Evolutionary conservation across 371 early-diverging fungal genomes (phyloP).

Genomic region (Conidiobolus incongruus): DNA sequence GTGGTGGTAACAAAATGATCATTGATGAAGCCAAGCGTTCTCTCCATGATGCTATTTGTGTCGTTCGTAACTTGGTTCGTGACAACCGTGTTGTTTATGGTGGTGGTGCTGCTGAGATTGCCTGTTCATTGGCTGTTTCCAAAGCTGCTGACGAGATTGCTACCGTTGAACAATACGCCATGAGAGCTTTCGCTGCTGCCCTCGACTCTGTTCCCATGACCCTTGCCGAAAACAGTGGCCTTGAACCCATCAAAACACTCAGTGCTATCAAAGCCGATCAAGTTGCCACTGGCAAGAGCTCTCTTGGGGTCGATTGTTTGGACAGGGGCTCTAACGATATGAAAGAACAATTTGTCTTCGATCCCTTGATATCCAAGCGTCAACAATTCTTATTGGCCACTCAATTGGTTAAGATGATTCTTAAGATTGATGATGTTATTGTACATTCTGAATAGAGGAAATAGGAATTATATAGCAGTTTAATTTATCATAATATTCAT

Average conservation of each 20-base stretch:
- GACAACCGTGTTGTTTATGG: slow-evolving; percentile 98
- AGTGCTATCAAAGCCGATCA: slow-evolving; percentile 88
- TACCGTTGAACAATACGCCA: slow-evolving; percentile 92
- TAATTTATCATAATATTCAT: too few relatives aligned
- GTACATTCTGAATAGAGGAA: too few relatives aligned
- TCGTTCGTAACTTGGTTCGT: slow-evolving; percentile 92
- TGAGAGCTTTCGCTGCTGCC: slow-evolving; percentile 93
- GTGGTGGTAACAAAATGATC: slow-evolving; percentile 99
- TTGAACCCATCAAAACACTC: slow-evolving; percentile 88
- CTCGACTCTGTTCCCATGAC: slow-evolving; percentile 93
- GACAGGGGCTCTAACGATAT: slow-evolving; percentile 81
- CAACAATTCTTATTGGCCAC: slow-evolving; percentile 96
- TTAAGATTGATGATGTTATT: slow-evolving; percentile 84
- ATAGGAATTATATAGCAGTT: too few relatives aligned
- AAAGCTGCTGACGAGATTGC: slow-evolving; percentile 84
- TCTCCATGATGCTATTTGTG: slow-evolving; percentile 98
- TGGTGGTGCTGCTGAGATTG: slow-evolving; percentile 97
- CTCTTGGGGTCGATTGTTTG: slow-evolving; percentile 94
- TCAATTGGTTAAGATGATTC: slow-evolving; percentile 97
- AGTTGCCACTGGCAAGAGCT: slow-evolving; percentile 53
- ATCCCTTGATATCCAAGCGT: slow-evolving; percentile 96
- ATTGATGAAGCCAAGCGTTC: slow-evolving; percentile 99
- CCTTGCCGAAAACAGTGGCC: slow-evolving; percentile 95
- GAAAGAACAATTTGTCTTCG: slow-evolving; percentile 93
- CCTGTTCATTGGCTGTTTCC: slow-evolving; percentile 80